These are phyloP conservation scores for Dorcoceras hygrometricum DNA, from an alignment of 257 asterid species.

Conservation along the genomic window DNA sequence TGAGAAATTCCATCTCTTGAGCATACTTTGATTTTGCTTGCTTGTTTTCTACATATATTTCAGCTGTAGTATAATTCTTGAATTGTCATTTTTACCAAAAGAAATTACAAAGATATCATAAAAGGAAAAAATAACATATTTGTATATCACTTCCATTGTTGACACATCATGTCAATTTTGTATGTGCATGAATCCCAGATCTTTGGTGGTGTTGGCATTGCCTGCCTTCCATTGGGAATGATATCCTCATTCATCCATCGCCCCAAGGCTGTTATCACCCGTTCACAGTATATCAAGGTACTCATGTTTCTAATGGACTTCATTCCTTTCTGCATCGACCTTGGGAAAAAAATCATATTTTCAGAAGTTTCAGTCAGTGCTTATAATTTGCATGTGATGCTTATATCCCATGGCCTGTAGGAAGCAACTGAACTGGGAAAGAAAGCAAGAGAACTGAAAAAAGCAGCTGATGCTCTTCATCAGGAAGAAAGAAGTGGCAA, in stretches of 20 bases:
- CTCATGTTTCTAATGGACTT: constrained; percentile 5
- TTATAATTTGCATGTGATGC: constrained; percentile 21
- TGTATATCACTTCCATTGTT: constrained; percentile 17
- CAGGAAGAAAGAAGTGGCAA: constrained; percentile 92
- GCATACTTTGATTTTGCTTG: constrained; percentile 13
- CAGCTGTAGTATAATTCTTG: constrained; percentile 7
- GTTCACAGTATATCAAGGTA: constrained; percentile 99
- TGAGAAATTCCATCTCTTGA: constrained; percentile 15
- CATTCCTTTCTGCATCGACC: constrained; percentile 11
- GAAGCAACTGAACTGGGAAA: constrained; percentile 97
- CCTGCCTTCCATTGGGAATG: constrained; percentile 93
- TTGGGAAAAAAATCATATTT: constrained; percentile 1
- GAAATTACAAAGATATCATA: not conserved
- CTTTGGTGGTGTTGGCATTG: constrained; percentile 98
- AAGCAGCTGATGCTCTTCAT: constrained; percentile 91
- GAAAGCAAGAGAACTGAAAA: constrained; percentile 87
- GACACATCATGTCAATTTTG: constrained; percentile 26
- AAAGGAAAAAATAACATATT: not conserved
- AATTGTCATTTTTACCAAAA: constrained; percentile 2
- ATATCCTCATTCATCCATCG: constrained; percentile 91
- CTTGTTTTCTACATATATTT: constrained; percentile 6
- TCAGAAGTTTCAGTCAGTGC: constrained; percentile 5
- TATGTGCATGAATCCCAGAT: constrained; percentile 48
- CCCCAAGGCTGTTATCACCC: constrained; percentile 98
- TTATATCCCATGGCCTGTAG: constrained; percentile 38